Base-by-base conservation (phyloP, 2,329 filamentous ascomycete genomes). In the Arthrinium puccinioides region DNA sequence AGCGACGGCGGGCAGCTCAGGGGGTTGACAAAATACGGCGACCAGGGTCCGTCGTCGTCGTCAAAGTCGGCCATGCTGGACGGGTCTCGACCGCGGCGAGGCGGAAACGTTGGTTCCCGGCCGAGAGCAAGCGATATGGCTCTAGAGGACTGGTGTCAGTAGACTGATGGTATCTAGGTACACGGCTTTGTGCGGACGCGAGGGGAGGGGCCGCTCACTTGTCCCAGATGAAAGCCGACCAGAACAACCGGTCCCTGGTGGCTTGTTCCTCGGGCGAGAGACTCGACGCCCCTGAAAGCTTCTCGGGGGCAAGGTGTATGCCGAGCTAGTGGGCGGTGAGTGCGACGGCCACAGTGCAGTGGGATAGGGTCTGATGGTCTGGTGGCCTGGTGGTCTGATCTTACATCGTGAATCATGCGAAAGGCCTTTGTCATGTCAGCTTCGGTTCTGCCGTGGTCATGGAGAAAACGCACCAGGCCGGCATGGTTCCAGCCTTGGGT, bases 191-290 rank as follows among this genome's bases (percentile, higher is more conserved):
- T 11, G 11, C 9, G 10, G 4, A n/a, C 19, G 23, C 23, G 14
- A 16, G 15, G 28, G 16, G 6, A 21, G 13, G 23, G 23, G 23
- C 23, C 13, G 23, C 31, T 23, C 24, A 32, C 31, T 32, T 32
- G 9, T 32, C 31, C 31, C 31, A 32, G 7, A 32, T 15, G n/a
- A 32, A 32, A 24, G 31, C 31, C 11, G 31, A 32, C 31, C 31
- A 32, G 20, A 32, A 32, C 9, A 32, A 21, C 14, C 31, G 21
- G n/a, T 32, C 20, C 24, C 31, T 20, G 9, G 31, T 32, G 11
- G 31, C 31, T 16, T 21, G 31, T 9, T 32, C 31, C 24, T 32
- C 31, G 13, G 21, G n/a, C 9, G 31, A 32, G 31, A 32, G 31
- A 7, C 18, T 15, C 7, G 31, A 32, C 15, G 24, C 31, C 9